A percentile compares a stretch with the other conserved stretches of the same genome.
These are phyloP conservation scores for Limnanthes douglasii DNA, from an alignment of 345 rosid genomes.

Conservation along the genomic window DNA sequence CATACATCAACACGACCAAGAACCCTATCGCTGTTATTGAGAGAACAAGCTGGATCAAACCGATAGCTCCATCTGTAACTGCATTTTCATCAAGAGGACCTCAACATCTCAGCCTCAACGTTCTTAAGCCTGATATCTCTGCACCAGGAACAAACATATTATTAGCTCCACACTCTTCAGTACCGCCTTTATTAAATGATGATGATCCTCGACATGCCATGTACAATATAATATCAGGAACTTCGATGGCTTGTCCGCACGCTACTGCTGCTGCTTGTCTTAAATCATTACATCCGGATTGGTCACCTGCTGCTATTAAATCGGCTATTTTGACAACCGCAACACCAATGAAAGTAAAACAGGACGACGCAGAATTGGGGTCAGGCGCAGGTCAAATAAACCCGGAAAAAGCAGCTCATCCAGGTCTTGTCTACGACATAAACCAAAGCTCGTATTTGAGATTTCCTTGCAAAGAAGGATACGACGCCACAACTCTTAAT, in stretches of 20 bases:
- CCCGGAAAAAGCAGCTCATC: constrained; percentile 10
- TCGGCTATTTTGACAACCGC: constrained; percentile 20
- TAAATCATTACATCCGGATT: constrained; percentile 15
- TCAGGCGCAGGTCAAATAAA: constrained; percentile 12
- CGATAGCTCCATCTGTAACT: constrained; percentile 13
- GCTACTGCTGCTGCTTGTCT: constrained; percentile 13
- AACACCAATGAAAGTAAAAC: constrained; percentile 36
- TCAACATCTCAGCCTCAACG: constrained; percentile 8
- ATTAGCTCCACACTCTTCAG: constrained; percentile 13
- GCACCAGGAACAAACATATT: constrained; percentile 21
- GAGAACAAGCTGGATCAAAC: too few relatives aligned
- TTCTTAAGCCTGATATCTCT: constrained; percentile 21
- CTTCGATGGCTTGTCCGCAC: constrained; percentile 25
- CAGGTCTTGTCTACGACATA: constrained; percentile 15
- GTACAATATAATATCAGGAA: constrained; percentile 13
- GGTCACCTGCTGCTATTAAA: constrained; percentile 17
- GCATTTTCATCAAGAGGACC: constrained; percentile 21
- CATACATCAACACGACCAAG: too few relatives aligned
- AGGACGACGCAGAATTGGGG: constrained; percentile 17
- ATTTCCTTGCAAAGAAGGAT: constrained; percentile 70
- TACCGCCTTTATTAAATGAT: not conserved
- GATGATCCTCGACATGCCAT: constrained; percentile 7
- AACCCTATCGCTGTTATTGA: too few relatives aligned
- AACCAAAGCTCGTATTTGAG: constrained; percentile 30
- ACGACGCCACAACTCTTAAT: constrained; percentile 40